Conservation (phyloP, 805 yeast genomes). For the Millerozyma miso region DNA sequence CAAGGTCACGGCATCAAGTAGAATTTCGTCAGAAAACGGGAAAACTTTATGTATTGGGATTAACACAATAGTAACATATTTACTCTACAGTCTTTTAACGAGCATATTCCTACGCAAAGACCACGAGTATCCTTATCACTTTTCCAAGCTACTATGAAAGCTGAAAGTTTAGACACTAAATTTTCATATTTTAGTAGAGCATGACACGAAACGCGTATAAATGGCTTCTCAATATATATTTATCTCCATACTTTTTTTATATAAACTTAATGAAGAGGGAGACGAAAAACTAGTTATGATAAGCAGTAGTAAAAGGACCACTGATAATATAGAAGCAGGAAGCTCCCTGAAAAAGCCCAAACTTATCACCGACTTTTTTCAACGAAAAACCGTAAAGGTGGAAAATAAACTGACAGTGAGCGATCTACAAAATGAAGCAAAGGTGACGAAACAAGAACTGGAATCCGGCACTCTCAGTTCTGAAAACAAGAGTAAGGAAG, state of each 20-base stretch:
- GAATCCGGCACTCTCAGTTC: not conserved
- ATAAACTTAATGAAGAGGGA: not conserved
- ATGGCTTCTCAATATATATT: not conserved
- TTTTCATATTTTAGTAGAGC: not conserved
- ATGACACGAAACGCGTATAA: constrained; percentile 1
- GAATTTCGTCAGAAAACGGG: constrained; percentile 14
- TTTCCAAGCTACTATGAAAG: constrained; percentile 25
- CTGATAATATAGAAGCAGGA: not conserved
- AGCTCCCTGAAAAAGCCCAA: constrained; percentile 5
- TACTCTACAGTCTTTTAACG: constrained; percentile 43
- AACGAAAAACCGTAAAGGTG: not conserved
- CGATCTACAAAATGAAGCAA: not conserved
- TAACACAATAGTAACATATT: constrained; percentile 19
- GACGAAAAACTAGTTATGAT: not conserved
- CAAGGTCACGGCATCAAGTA: constrained; percentile 16
- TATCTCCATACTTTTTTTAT: not conserved
- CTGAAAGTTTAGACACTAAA: not conserved
- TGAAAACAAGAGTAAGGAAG: not conserved
- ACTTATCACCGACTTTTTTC: constrained; percentile 18
- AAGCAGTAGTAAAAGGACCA: not conserved
- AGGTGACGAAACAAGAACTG: not conserved
- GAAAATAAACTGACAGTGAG: not conserved
- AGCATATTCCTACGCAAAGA: constrained; percentile 45
- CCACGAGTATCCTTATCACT: constrained; percentile 43
- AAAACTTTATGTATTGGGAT: constrained; percentile 16